A percentile compares a stretch with the other conserved stretches of the same genome.
Conservation (phyloP, 305 asterid species). For the Fraxinus floribunda region DNA sequence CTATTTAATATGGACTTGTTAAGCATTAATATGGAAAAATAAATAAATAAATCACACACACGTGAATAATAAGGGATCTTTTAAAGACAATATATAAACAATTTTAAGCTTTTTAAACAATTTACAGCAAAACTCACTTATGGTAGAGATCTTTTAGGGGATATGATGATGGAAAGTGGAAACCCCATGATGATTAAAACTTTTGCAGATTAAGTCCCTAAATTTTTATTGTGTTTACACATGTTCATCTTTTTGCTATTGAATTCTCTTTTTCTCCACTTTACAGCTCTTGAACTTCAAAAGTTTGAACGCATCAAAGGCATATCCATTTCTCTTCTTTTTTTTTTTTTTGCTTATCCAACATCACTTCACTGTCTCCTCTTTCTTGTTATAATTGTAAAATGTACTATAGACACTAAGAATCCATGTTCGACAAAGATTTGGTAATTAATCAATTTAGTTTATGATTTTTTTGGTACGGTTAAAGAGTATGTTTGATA, state of each 20-base stretch:
- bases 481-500: background rate
- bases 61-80: too few species aligned
- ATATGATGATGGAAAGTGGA: background rate
- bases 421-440: background rate
- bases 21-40: too few species aligned
- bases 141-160: background rate
- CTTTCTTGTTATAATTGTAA: background rate
- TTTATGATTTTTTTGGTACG: background rate
- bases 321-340: background rate
- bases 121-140: background rate
- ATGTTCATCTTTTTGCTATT: background rate
- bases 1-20: too few species aligned
- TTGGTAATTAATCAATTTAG: background rate
- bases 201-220: background rate
- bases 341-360: background rate
- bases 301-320: background rate
- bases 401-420: background rate
- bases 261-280: background rate
- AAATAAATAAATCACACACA: too few species aligned
- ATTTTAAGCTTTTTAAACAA: too few species aligned
- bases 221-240: background rate
- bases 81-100: too few species aligned
- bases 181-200: background rate
- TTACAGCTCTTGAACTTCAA: conserved; percentile 1
- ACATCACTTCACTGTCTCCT: background rate